Base-by-base conservation (phyloP, 2,329 filamentous ascomycete species). In the Zopfia rhizophila region DNA sequence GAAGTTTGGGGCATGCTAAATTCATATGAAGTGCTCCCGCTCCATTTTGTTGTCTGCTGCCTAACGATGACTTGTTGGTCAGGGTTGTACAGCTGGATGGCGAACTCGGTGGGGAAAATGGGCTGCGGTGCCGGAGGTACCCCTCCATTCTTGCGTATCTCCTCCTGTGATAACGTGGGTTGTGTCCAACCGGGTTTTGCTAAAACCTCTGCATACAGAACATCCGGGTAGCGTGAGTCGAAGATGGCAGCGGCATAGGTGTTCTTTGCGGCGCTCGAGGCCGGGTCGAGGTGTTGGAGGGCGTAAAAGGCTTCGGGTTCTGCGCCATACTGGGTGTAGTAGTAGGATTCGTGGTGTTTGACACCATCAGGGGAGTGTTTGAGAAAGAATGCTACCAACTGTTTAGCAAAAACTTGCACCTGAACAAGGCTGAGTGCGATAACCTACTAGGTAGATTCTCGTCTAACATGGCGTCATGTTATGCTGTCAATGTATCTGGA, bases 21-120 rank as follows among this genome's bases (percentile, higher is more conserved):
- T 55, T 94, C 90, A 87, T 93, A 99, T 41, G 84, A 83, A 39
- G 91, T 85, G 11, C 85, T 86, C 49, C 85, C 87, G 51, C 88
- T 91, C 88, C 91, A 96, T 50, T 87, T 86, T 23, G 89, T 87
- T 28, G 86, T 81, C 58, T 88, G 84, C 61, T 86, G 82, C 59
- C 82, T 85, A 24, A 97, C 82, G 1, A 78, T 61, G 14, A 97
- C 78, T 59, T 88, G 82, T 71, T 94, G 91, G 68, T 97, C 93
- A 0, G 94, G 94, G 68, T 96, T 94, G 78, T 97, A 97, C 3
- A 99, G 85, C 61, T 93, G 88, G 27, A 97, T 81, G n/a, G 82
- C 80, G 69, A 97, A 96, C 40, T 84, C 79, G 45, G 87, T 86
- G 0, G 93, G 92, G 19, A 90, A 82, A 23, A 90, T 79, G 7